Conservation (phyloP, 768 basidiomycete species). For the Galerina sulciceps region DNA sequence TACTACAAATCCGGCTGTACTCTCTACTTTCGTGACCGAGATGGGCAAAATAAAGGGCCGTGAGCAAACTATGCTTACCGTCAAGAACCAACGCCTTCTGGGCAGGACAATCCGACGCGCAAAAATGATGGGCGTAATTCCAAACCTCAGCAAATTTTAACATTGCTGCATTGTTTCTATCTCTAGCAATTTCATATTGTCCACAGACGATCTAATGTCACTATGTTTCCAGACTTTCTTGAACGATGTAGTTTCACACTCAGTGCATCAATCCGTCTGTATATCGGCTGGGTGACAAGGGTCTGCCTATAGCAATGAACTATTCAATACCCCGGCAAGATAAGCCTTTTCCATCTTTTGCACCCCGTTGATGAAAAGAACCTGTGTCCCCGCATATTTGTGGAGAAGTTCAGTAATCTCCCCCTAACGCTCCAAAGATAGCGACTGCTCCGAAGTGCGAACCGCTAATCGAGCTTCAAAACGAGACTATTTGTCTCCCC, state of each 20-base stretch:
- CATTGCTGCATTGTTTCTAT: neutral
- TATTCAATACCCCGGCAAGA: slow-evolving; percentile 12
- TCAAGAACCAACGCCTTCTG: slow-evolving; percentile 76
- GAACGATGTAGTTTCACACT: neutral
- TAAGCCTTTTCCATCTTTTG: slow-evolving; percentile 9
- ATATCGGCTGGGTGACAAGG: slow-evolving; percentile 10
- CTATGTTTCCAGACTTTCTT: neutral
- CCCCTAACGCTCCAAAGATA: slow-evolving; percentile 16
- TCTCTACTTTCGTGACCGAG: slow-evolving; percentile 63
- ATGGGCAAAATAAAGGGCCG: slow-evolving; percentile 86
- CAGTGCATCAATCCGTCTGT: neutral
- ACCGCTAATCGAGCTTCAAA: neutral
- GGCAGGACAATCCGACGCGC: slow-evolving; percentile 88
- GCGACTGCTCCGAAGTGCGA: neutral
- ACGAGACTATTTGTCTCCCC: slow-evolving; percentile 2
- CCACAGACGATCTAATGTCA: neutral
- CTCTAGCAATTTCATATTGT: neutral
- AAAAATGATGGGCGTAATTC: slow-evolving; percentile 89
- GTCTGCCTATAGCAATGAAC: neutral
- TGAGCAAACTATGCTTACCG: slow-evolving; percentile 70
- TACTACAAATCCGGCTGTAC: slow-evolving; percentile 60
- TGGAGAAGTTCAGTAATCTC: slow-evolving; percentile 7
- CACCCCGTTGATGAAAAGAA: neutral
- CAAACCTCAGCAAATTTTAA: slow-evolving; percentile 45
- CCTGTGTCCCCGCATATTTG: neutral